Conservation (phyloP, 768 basidiomycete species). For the Suillus bovinus region DNA sequence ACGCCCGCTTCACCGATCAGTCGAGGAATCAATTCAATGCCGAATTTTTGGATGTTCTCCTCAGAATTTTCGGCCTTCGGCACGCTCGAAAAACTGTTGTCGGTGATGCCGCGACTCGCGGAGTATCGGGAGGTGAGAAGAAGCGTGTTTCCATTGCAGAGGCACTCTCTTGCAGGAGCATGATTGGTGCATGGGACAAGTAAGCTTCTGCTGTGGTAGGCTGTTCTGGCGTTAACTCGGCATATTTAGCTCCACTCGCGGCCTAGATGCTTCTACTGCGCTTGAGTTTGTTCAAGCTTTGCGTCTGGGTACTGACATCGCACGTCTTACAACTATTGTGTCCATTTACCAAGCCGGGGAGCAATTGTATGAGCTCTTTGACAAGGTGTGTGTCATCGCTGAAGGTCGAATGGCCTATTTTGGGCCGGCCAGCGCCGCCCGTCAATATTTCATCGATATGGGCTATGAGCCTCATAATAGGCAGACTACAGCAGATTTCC, state of each 20-base stretch:
- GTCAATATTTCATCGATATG: slow-evolving; percentile 56
- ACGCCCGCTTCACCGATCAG: slow-evolving; percentile 20
- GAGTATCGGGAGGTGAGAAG: slow-evolving; percentile 77
- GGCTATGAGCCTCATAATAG: slow-evolving; percentile 54
- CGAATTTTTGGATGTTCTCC: slow-evolving; percentile 45
- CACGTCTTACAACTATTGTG: slow-evolving; percentile 62
- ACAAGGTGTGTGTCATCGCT: slow-evolving; percentile 65
- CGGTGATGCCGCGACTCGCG: slow-evolving; percentile 74
- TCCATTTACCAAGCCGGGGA: slow-evolving; percentile 87
- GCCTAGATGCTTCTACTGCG: slow-evolving; percentile 69
- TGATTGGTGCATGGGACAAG: slow-evolving; percentile 80
- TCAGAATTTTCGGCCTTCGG: slow-evolving; percentile 73
- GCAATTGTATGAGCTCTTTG: slow-evolving; percentile 59
- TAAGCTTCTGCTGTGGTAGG: slow-evolving; percentile 26
- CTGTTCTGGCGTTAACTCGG: background rate
- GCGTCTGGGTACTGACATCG: slow-evolving; percentile 60
- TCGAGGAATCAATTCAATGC: slow-evolving; percentile 32
- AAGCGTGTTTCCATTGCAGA: slow-evolving; percentile 86
- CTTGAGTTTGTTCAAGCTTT: slow-evolving; percentile 71
- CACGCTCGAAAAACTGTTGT: slow-evolving; percentile 73
- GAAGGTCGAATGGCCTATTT: slow-evolving; percentile 58
- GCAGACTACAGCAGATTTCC: slow-evolving; percentile 62
- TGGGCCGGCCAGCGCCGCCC: slow-evolving; percentile 51
- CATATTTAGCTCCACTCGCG: slow-evolving; percentile 56
- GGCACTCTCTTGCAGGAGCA: slow-evolving; percentile 58